phyloP scores from a whole-genome alignment of 805 yeast species.

The Metschnikowia amazonensis region DNA sequence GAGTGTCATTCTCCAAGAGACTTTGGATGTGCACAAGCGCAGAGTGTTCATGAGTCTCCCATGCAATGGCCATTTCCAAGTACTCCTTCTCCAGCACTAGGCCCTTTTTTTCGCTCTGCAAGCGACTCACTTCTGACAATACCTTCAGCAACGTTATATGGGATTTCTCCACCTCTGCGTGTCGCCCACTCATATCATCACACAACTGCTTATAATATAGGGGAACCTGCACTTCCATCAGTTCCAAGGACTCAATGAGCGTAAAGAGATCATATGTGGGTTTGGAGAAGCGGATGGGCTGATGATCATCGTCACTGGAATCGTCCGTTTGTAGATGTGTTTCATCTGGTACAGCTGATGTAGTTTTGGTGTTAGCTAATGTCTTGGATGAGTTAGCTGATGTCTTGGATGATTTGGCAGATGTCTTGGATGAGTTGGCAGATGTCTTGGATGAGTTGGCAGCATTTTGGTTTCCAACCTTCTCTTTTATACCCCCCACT shows the following conservation, averaged over 20 bases:
- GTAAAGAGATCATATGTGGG: conserved; percentile 28
- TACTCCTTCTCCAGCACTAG: conserved; percentile 7
- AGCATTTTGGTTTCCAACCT: conserved; percentile 15
- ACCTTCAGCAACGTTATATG: conserved; percentile 15
- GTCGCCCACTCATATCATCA: conserved; percentile 19
- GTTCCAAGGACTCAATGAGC: conserved; percentile 36
- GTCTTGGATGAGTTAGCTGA: no score
- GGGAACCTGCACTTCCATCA: conserved; percentile 35
- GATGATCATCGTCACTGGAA: background rate
- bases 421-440: no score
- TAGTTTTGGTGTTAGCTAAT: no score
- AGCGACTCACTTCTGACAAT: conserved; percentile 15
- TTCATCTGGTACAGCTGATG: background rate
- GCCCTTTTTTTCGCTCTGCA: conserved; percentile 8
- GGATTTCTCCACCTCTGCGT: conserved; percentile 13
- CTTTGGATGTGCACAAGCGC: conserved; percentile 1
- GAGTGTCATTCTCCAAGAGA: background rate
- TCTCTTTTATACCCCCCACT: conserved; percentile 58
- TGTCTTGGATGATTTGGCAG: no score
- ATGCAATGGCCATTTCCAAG: conserved; percentile 1
- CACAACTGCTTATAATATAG: conserved; percentile 29
- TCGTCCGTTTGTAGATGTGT: background rate
- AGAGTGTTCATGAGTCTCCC: conserved; percentile 2
- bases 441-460: no score
- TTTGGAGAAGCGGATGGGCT: conserved; percentile 6